Evolutionary conservation across 305 asterid species (phyloP), one percentile per base, ranked within the genome.

Genomic region (Fraxinus sp.): DNA sequence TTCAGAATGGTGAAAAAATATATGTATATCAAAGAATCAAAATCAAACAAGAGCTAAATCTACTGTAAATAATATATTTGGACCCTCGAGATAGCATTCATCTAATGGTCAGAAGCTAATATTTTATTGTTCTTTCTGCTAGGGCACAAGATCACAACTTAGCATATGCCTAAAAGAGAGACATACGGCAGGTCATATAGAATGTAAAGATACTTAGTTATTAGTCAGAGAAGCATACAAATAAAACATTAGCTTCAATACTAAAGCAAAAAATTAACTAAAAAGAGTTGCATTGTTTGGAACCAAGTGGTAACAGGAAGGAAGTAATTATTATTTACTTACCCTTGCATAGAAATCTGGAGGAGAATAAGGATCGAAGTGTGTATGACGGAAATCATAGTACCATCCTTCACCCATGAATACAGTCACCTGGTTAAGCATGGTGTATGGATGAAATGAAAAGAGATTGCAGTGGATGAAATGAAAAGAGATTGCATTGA

Each of bases 371-470:
- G 76, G 79, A 78, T 94, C 98, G 0, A 94, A 94, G 84, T 94
- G 91, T 20, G 95, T 91, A 57, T 88, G 97, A 11, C 57, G 62
- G 78, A 94, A 94, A 85, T 92, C 97, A 66, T 85, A 84, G 85
- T 92, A 90, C 98, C 98, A 94, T 88, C 98, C 97, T 87, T 94
- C 95, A 41, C 98, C 98, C 98, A 92, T 94, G 80, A 87, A 91
- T 36, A 93, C 74, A 8, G 93, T 92, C 81, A 93, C 98, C 98
- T 94, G 90, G 52, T 81, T 62, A 83, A 79, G 18, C 18, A 81
- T 46, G 35, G 70, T 39, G 64, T 77, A 26, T 35, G 55, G 64
- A 76, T 49, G 37, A 33, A 33, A 4, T 33, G 37, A 4, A 33
- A 33, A 33, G 28, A 26, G 28, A 26, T 26, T 26, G 28, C 28